Evolutionary conservation across 139 green algal species (phyloP).

Genomic region (Yamagishiella unicocca): DNA sequence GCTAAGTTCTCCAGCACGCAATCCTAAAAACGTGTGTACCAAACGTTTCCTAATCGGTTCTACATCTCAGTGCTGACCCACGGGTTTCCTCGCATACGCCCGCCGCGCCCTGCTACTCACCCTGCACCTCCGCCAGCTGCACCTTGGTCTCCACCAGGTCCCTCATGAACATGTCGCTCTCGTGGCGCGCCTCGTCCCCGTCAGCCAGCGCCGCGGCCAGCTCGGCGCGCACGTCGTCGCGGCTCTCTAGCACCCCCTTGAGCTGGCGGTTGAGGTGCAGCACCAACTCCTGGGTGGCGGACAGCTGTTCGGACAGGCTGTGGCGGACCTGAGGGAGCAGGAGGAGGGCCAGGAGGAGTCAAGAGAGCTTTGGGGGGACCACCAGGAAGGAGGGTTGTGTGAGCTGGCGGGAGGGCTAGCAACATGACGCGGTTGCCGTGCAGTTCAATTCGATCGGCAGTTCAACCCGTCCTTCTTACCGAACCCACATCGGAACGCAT

Average conservation of each 20-base stretch:
- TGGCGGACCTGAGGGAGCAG: background rate
- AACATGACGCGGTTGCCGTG: background rate
- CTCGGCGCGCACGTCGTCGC: constrained; percentile 35
- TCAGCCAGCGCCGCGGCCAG: background rate
- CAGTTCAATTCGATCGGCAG: too few species aligned
- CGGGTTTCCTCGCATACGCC: too few species aligned
- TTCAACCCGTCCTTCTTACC: too few species aligned
- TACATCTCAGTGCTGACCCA: too few species aligned
- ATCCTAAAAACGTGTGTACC: too few species aligned
- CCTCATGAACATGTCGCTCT: constrained; percentile 48
- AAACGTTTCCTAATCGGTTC: too few species aligned
- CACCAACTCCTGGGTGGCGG: constrained; percentile 49
- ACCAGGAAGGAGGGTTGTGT: background rate
- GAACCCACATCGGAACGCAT: too few species aligned
- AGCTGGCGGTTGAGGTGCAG: constrained; percentile 54
- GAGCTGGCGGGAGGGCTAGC: too few species aligned
- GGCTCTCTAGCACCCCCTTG: constrained; percentile 43
- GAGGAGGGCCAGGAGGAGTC: background rate
- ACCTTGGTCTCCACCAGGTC: constrained; percentile 60
- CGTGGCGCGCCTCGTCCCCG: background rate
- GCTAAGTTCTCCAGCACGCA: too few species aligned
- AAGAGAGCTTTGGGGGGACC: background rate
- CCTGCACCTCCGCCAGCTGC: constrained; percentile 56
- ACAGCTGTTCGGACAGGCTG: constrained; percentile 22
- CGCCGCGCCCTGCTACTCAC: constrained; percentile 19